Base-by-base conservation (phyloP, 2,329 filamentous ascomycete genomes). In the Talaromyces rugulosus region DNA sequence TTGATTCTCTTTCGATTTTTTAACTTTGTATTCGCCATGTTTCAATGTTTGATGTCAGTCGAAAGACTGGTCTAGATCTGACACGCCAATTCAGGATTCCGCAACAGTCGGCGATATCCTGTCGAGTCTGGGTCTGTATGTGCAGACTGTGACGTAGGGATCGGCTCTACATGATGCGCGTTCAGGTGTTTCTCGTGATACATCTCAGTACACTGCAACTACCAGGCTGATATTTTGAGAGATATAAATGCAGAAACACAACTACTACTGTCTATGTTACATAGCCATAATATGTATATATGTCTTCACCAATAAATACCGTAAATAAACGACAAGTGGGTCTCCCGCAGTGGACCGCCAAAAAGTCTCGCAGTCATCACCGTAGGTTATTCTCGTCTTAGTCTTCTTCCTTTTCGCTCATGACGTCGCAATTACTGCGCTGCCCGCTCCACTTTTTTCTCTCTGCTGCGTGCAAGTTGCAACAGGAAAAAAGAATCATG, bases 341-440 rank as follows among this genome's bases (percentile, higher is more conserved):
- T 47, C 44, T 47, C 23, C 44, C 44, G 44, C 44, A 27, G 44
- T 47, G 44, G 44, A 27, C 11, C 44, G 8, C 3, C n/a, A 47
- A 42, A 47, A 47, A 47, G 44, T 47, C 44, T 47, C 23, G 18
- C 44, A 47, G 44, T 47, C 44, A 47, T 47, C 23, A 12, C 12
- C 12, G 7, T 36, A 36, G 7, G 7, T 36, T 36, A 36, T 36
- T 36, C 12, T 36, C 12, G 7, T 36, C 12, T 36, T 36, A 36
- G 8, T 12, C 33, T 12, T 36, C 7, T 12, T 36, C 33, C 7
- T 12, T 60, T 55, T 58, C 69, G 69, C 71, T 71, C 70, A 73
- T 74, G 72, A 74, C 72, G 72, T 74, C 72, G 69, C 63, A 65
- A 69, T 73, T 69, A 72, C 63, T 54, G 44, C 44, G n/a, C 50